These are phyloP conservation scores for Arthrobotrys iridis DNA, from an alignment of 2,329 filamentous ascomycete species.

Conservation along the genomic window DNA sequence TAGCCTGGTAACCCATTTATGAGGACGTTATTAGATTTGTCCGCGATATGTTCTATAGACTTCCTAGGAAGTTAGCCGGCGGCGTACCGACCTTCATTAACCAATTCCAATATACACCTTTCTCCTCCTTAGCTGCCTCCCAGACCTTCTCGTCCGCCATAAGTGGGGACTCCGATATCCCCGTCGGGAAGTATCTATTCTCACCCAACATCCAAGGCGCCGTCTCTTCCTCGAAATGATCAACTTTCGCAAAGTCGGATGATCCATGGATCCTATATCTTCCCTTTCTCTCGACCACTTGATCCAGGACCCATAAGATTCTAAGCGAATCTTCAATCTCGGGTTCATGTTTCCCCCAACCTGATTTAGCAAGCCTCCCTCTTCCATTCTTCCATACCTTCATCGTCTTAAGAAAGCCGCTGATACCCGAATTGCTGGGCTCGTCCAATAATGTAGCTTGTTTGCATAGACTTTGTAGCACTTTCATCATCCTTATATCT, in stretches of 20 bases:
- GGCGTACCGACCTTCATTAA: slow-evolving; percentile 31
- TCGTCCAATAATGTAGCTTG: not conserved
- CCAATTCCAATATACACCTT: slow-evolving; percentile 16
- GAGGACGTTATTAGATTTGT: too few relatives aligned
- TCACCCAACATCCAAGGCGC: slow-evolving; percentile 3
- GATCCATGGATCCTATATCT: slow-evolving; percentile 7
- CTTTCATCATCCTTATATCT: slow-evolving; percentile 10
- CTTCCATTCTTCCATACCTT: not conserved
- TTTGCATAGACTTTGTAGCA: not conserved
- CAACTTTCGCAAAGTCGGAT: not conserved
- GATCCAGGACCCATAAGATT: slow-evolving; percentile 19
- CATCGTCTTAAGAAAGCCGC: slow-evolving; percentile 1
- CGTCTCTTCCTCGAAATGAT: slow-evolving; percentile 16
- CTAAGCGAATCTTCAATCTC: slow-evolving; percentile 23
- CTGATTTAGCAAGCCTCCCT: not conserved
- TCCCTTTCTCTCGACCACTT: slow-evolving; percentile 1
- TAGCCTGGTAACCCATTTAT: too few relatives aligned
- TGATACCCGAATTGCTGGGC: not conserved
- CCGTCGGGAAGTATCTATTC: slow-evolving; percentile 8
- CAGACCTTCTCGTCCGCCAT: slow-evolving; percentile 30
- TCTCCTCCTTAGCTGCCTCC: slow-evolving; percentile 13
- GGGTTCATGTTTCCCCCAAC: slow-evolving; percentile 7
- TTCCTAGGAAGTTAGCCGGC: slow-evolving; percentile 3
- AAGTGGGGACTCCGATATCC: not conserved
- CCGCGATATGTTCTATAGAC: not conserved